These are phyloP conservation scores for Fraxinus velutina DNA, from an alignment of 305 asterid species.

Conservation along the genomic window DNA sequence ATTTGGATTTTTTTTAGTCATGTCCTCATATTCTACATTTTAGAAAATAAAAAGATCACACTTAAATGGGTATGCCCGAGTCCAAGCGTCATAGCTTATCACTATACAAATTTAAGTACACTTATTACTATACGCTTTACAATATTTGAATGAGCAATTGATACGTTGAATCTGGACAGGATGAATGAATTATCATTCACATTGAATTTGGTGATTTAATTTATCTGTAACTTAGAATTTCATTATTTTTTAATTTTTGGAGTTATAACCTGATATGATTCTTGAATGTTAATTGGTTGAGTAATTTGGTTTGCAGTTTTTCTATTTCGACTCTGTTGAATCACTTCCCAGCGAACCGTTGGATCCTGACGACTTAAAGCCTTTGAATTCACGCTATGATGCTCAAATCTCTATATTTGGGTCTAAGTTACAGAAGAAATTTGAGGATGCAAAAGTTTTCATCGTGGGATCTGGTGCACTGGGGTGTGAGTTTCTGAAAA, in stretches of 20 bases:
- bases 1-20: no score
- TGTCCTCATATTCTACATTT: no score
- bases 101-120: no score
- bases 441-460: constrained; percentile 34
- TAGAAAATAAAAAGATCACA: no score
- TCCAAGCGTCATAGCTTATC: no score
- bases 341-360: constrained; percentile 38
- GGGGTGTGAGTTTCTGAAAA: constrained; percentile 43
- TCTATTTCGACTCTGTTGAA: constrained; percentile 42
- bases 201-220: background rate
- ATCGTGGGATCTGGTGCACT: constrained; percentile 45
- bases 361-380: constrained; percentile 31
- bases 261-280: background rate
- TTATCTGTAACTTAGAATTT: background rate
- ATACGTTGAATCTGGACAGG: background rate
- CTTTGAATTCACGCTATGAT: constrained; percentile 40
- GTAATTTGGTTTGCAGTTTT: constrained; percentile 29
- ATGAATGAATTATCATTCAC: background rate
- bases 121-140: background rate
- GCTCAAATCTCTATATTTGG: constrained; percentile 45
- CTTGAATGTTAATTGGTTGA: background rate
- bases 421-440: constrained; percentile 36
- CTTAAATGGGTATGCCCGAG: no score
- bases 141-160: background rate
- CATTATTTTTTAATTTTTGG: background rate